Evolutionary conservation across 805 yeast species (phyloP).

Genomic region (Saccharomycopsis malanga): DNA sequence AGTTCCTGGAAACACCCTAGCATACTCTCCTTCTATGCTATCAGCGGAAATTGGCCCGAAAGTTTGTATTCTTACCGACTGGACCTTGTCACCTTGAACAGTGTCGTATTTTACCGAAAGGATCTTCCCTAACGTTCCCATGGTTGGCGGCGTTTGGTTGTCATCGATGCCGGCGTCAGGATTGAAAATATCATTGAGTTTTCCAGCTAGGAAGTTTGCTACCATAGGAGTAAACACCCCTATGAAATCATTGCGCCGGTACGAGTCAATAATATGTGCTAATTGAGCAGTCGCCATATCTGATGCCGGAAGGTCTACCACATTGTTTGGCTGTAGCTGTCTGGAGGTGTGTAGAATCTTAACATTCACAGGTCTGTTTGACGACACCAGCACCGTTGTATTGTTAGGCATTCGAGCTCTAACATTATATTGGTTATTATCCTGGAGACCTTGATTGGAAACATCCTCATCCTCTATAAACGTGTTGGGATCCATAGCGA

Average conservation of each 20-base stretch:
- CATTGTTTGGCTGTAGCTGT: not conserved
- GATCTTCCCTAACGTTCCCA: not conserved
- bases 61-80: not conserved
- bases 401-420: not conserved
- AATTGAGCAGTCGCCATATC: not conserved
- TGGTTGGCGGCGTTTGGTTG: not conserved
- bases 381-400: not conserved
- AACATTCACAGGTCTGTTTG: not conserved
- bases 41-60: not conserved
- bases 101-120: not conserved
- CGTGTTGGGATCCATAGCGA: not conserved
- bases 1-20: not conserved
- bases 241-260: slow-evolving; percentile 1
- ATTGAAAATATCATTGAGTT: not conserved
- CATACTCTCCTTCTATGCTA: not conserved
- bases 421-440: not conserved
- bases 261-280: not conserved
- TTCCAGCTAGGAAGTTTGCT: not conserved
- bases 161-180: not conserved
- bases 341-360: not conserved
- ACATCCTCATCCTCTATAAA: not conserved
- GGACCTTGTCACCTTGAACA: not conserved
- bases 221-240: not conserved
- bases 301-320: not conserved
- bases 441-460: not conserved